These are phyloP conservation scores for Tricholoma sp. DNA, from an alignment of 768 basidiomycete genomes.

Conservation along the genomic window DNA sequence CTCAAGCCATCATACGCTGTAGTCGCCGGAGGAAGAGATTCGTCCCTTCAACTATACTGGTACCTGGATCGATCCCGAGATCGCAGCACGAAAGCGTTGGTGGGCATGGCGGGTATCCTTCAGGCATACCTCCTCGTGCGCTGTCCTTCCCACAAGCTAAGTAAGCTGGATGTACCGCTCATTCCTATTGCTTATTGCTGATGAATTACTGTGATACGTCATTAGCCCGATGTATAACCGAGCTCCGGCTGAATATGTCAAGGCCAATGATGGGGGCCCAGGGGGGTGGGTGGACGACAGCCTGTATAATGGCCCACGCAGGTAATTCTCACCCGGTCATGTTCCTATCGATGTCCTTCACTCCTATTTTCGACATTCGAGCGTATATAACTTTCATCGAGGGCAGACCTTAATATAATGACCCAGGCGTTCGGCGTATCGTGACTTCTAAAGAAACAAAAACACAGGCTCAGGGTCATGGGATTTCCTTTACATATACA, in stretches of 20 bases:
- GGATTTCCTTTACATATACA: too few relatives aligned
- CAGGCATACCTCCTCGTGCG: slow-evolving; percentile 12
- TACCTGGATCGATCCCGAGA: slow-evolving; percentile 8
- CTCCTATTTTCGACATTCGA: not conserved
- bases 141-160: slow-evolving; percentile 10
- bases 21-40: slow-evolving; percentile 20
- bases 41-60: not conserved
- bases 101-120: slow-evolving; percentile 13
- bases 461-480: too few relatives aligned
- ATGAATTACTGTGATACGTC: not conserved
- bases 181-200: not conserved
- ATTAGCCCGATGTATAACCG: slow-evolving; percentile 25
- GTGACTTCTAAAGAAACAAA: too few relatives aligned
- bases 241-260: slow-evolving; percentile 22
- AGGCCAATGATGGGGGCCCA: not conserved
- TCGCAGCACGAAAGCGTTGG: slow-evolving; percentile 16
- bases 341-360: not conserved
- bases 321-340: not conserved
- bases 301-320: slow-evolving; percentile 2
- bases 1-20: slow-evolving; percentile 30
- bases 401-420: too few relatives aligned
- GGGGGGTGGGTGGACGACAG: slow-evolving; percentile 44
- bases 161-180: slow-evolving; percentile 16
- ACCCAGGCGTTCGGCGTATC: too few relatives aligned
- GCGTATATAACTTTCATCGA: not conserved